Conservation (phyloP, 208 protist genomes). For the Trypanosoma vivax region DNA sequence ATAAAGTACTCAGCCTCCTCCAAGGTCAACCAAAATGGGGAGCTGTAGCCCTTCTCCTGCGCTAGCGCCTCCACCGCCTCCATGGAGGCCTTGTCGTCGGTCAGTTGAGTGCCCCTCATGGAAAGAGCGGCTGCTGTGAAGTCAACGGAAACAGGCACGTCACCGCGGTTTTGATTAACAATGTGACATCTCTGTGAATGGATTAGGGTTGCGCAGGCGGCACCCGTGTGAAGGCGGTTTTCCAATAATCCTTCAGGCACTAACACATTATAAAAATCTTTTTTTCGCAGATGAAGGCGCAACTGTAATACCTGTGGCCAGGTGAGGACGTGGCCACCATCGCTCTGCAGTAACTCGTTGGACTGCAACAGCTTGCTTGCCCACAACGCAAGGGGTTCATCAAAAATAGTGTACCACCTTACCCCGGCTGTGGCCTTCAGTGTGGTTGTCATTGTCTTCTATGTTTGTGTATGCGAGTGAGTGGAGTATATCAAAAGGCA, state of each 20-base stretch:
- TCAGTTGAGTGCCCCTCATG: conserved; percentile 24
- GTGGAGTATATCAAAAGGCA: too few species aligned
- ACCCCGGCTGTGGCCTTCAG: not conserved
- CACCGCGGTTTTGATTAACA: conserved; percentile 20
- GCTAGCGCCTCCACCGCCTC: conserved; percentile 5
- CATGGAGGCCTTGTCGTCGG: conserved; percentile 8
- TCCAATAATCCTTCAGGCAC: conserved; percentile 8
- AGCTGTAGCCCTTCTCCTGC: conserved; percentile 10
- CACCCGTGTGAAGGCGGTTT: not conserved
- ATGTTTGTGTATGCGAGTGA: not conserved
- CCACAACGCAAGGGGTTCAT: conserved; percentile 10
- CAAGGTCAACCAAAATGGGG: conserved; percentile 55
- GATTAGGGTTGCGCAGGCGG: not conserved
- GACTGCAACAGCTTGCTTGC: conserved; percentile 1
- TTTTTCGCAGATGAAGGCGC: not conserved
- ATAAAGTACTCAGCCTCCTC: conserved; percentile 19
- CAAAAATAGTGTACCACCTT: conserved; percentile 4
- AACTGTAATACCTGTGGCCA: conserved; percentile 1
- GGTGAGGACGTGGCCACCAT: not conserved
- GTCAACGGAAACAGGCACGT: conserved; percentile 20
- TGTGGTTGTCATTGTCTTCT: not conserved
- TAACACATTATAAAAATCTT: not conserved
- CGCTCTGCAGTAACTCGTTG: not conserved
- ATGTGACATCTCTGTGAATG: conserved; percentile 3
- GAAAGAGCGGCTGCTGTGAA: conserved; percentile 31